phyloP scores from a whole-genome alignment of 805 yeast species.

The Cyberlindnera americana region DNA sequence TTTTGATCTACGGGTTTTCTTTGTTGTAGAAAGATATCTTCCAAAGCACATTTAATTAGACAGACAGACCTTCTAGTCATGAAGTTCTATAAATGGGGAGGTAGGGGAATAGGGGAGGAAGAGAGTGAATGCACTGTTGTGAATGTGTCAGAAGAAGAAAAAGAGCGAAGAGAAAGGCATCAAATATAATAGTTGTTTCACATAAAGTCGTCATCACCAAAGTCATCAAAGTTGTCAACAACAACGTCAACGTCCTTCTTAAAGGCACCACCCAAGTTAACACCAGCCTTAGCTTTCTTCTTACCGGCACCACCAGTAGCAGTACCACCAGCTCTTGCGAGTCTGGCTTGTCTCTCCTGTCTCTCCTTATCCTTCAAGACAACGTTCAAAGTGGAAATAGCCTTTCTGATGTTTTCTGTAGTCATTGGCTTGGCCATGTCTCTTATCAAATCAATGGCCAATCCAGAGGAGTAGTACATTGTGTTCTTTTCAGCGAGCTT shows the following conservation, averaged over 20 bases:
- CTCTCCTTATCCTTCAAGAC: constrained; percentile 80
- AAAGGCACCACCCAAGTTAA: constrained; percentile 58
- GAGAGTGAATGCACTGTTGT: no score
- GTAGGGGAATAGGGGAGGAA: no score
- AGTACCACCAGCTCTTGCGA: constrained; percentile 79
- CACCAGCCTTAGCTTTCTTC: constrained; percentile 77
- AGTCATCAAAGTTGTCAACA: constrained; percentile 50
- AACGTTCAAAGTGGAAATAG: constrained; percentile 78
- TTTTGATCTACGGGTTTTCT: no score
- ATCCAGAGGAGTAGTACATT: constrained; percentile 65
- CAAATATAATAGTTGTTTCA: constrained; percentile 24
- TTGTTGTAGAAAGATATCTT: no score
- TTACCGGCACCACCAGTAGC: constrained; percentile 93
- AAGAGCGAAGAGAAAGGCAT: background rate
- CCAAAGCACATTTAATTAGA: no score
- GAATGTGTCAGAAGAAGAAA: background rate
- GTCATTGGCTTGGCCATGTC: constrained; percentile 79
- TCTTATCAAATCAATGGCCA: constrained; percentile 83
- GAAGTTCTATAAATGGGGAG: no score
- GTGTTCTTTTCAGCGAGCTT: constrained; percentile 57
- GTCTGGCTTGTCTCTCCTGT: constrained; percentile 84
- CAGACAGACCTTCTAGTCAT: no score
- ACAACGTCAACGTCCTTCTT: constrained; percentile 67
- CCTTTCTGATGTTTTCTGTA: constrained; percentile 80
- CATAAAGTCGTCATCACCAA: constrained; percentile 83